Evolutionary conservation across 23 red algal species (phyloP), one percentile per base, ranked within the genome.

Genomic region (Agarophyton chilense): DNA sequence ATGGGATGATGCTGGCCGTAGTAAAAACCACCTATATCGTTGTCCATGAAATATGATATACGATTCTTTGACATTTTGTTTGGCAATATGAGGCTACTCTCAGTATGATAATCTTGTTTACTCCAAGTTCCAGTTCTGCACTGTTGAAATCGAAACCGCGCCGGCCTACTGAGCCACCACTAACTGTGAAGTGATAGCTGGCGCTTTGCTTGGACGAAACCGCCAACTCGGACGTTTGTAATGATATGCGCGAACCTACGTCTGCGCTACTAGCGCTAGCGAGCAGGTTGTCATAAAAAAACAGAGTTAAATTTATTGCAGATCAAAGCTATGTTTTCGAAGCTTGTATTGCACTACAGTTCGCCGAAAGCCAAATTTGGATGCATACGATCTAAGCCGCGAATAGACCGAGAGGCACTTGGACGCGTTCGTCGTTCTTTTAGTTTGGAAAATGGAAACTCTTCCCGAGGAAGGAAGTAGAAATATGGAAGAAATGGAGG

Each of bases 1-100:
- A 98, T 98, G 3, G 96, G 96, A 55, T 98, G 96, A 55, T 95
- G 85, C 68, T 98, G 96, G 25, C 92, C 93, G 42, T 98, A 98
- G 80, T 98, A 98, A 70, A 94, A 95, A 67, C 93, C 93, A n/a
- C 96, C 96, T 22, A 98, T 88, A 67, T 98, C 92, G 53, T 79
- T 89, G 90, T 97, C 95, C 95, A 97, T 90, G 82, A 97, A 97
- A 80, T 97, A 97, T 52, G 90, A 81, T 35, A 97, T 92, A 26
- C 95, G 81, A 40, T 64, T 86, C 45, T 84, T 86, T 41, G 84
- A 34, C 86, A 83, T 83, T 45, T 62, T 81, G 43, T 18, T 39
- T 19, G 18, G 42, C 39, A 60, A 50, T 74, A 28, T 24, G 17
- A 24, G 24, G 68, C 68, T 74, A 10, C 25, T 28, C 68, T 26